Percentiles rank a stretch among this genome's conserved stretches.
These are phyloP conservation scores for Ensete ventricosum DNA, from an alignment of 176 grass and related monocot genomes.

Conservation along the genomic window DNA sequence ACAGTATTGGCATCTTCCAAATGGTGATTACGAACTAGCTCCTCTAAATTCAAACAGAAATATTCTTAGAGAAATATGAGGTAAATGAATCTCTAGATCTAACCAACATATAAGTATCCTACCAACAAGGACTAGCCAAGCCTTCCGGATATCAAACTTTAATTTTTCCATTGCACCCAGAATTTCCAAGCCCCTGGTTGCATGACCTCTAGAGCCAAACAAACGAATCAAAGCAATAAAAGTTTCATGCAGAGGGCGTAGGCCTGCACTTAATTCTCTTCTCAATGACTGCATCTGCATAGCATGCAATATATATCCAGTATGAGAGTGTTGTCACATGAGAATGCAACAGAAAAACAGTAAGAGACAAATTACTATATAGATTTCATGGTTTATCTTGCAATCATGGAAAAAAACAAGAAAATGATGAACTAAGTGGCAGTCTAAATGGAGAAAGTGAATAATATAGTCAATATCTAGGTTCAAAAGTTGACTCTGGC, in stretches of 20 bases:
- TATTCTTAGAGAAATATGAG: conserved; percentile 13
- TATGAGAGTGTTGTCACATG: not conserved
- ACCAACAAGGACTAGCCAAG: conserved; percentile 96
- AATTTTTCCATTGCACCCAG: conserved; percentile 93
- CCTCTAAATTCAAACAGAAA: conserved; percentile 48
- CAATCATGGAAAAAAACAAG: not conserved
- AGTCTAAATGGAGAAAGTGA: not conserved
- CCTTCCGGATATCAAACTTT: conserved; percentile 83
- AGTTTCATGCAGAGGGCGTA: conserved; percentile 81
- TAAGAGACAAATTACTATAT: not conserved
- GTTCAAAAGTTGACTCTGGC: not conserved
- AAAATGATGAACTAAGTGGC: not conserved
- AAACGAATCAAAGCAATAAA: conserved; percentile 84
- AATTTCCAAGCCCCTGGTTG: conserved; percentile 90
- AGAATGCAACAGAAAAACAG: not conserved
- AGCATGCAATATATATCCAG: not conserved
- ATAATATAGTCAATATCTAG: not conserved
- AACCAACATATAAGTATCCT: conserved; percentile 20
- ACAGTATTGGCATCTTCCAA: conserved; percentile 79
- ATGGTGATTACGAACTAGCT: conserved; percentile 64
- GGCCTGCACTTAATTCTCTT: conserved; percentile 77
- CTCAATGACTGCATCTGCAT: conserved; percentile 94
- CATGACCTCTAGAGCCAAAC: conserved; percentile 84
- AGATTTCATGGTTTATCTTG: no score
- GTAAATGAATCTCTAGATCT: conserved; percentile 19